phyloP scores from a whole-genome alignment of 75 land plant genomes.

The Pinus taeda region DNA sequence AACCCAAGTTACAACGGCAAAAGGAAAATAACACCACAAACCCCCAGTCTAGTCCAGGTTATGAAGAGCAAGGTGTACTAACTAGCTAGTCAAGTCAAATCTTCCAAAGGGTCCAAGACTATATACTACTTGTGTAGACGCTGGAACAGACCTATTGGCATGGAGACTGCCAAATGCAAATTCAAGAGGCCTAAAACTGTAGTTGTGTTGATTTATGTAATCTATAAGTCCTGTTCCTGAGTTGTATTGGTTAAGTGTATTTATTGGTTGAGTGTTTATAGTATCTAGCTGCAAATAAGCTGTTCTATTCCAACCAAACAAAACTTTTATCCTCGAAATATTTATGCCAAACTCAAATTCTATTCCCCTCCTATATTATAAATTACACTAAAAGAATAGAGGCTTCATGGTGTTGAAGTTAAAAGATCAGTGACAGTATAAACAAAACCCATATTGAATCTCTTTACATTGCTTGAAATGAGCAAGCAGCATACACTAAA shows the following conservation, averaged over 20 bases:
- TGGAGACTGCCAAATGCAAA: background rate
- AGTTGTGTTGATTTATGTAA: background rate
- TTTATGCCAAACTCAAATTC: background rate
- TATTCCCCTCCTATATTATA: background rate
- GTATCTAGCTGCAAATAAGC: background rate
- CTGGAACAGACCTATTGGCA: background rate
- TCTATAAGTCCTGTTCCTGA: background rate
- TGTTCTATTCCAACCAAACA: background rate
- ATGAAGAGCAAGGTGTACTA: background rate
- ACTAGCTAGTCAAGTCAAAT: background rate
- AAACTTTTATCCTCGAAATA: background rate
- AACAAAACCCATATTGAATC: slow-evolving; percentile 2
- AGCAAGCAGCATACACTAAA: background rate
- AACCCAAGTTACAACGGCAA: background rate
- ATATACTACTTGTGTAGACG: background rate
- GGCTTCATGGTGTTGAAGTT: background rate
- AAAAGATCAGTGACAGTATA: background rate
- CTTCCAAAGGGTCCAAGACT: background rate
- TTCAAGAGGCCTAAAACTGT: background rate
- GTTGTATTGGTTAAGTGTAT: background rate
- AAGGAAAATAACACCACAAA: background rate
- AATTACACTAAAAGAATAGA: background rate
- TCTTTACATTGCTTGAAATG: slow-evolving; percentile 1
- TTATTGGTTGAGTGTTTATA: too few relatives aligned
- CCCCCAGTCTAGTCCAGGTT: background rate